phyloP scores from a whole-genome alignment of 331 rosid genomes.

The Quercus lobata region DNA sequence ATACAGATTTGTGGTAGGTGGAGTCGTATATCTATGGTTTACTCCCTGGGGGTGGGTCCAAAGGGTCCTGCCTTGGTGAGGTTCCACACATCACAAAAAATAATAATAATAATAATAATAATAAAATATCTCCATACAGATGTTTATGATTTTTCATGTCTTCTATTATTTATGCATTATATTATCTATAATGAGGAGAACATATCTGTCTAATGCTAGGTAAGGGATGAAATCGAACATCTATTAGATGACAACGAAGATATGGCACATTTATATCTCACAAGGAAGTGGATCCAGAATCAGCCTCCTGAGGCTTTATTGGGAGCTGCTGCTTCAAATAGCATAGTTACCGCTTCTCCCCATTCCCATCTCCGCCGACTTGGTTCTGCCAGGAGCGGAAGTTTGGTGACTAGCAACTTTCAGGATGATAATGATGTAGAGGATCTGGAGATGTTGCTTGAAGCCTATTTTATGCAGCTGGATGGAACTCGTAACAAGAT shows the following conservation, averaged over 20 bases:
- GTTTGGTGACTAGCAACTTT: constrained; percentile 51
- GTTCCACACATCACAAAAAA: too few species aligned
- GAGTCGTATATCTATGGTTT: too few species aligned
- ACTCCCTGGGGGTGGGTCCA: too few species aligned
- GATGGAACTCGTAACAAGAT: constrained; percentile 97
- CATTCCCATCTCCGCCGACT: constrained; percentile 46
- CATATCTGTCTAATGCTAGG: constrained; percentile 42
- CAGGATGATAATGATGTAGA: constrained; percentile 67
- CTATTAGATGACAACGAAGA: constrained; percentile 91
- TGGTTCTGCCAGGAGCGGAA: constrained; percentile 65
- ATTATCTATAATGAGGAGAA: constrained; percentile 1
- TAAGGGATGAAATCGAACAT: constrained; percentile 86
- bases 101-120: too few species aligned
- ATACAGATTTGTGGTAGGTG: neutral
- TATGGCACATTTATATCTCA: constrained; percentile 92
- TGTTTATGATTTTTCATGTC: constrained; percentile 7
- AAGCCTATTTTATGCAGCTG: constrained; percentile 96
- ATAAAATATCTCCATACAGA: neutral
- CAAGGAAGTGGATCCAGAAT: constrained; percentile 73
- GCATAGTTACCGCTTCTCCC: constrained; percentile 23
- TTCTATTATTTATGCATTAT: constrained; percentile 3
- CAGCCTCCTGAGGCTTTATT: constrained; percentile 61
- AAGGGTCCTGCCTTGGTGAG: too few species aligned
- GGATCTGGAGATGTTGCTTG: constrained; percentile 97
- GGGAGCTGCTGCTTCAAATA: constrained; percentile 46